Base-by-base conservation (phyloP, 306 rosid species). In the Pyrus pyrifolia region DNA sequence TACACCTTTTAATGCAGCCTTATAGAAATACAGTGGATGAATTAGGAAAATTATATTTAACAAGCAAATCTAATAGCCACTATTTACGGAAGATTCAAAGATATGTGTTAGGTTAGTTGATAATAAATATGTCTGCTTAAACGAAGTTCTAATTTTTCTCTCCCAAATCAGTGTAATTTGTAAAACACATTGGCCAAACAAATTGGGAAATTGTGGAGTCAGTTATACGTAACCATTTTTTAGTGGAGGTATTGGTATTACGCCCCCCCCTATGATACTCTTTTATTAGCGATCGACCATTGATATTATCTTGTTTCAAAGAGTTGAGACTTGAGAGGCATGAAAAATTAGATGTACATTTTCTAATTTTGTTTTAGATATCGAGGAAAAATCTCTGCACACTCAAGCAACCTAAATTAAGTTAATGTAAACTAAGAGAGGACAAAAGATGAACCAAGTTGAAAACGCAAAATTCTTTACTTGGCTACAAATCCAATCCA, bases 1-100 rank as follows among this genome's bases (percentile, higher is more conserved):
- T 61, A 13, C n/a, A 62, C 61, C 46, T 45, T 74, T 74, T 44
- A 30, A 27, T 74, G 70, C 78, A 61, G 8, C 45, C 45, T 72
- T 10, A 38, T 3, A 40, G 11, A 19, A 11, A 62, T 63, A 62
- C 51, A 42, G 8, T 11, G 14, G 21, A 62, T 44, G 78, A 59
- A 52, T 61, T 61, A 44, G 69, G 70, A 61, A 59, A 25, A 61
- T 22, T 38, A 35, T 66, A 35, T 35, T 51, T 21, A 11, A 66
- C 18, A 38, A 38, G 17, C 27, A 13, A 23, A 61, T 18, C 42
- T 13, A 61, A 5, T 11, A 14, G 38, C n/a, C 70, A 30, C 30
- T 29, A 4, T 63, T 33, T 31, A 62, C 8, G 8, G 8, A 49
- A 1, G 18, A 2, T 15, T 49, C 3, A 17, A 51, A 51, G 6